A percentile compares a stretch with the other conserved stretches of the same genome.
These are phyloP conservation scores for Coemansia sp. DNA, from an alignment of 192 early-diverging fungal species.

Conservation along the genomic window DNA sequence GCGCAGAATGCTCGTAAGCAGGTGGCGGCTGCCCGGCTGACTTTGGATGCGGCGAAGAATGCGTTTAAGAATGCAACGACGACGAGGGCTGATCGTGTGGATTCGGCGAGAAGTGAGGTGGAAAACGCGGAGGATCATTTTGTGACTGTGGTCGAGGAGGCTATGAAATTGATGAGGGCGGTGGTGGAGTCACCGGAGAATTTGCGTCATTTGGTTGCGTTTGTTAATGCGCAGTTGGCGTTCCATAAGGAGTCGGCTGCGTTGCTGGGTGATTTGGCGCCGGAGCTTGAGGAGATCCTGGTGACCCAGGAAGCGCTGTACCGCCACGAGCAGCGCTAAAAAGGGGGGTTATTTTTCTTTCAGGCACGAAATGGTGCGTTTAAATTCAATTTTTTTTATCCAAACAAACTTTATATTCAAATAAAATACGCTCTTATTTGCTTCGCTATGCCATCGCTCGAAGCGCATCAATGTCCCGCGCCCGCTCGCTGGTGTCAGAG, in stretches of 20 bases:
- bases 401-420: background rate
- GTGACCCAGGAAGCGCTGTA: conserved; percentile 92
- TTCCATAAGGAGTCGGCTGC: conserved; percentile 85
- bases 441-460: too few relatives aligned
- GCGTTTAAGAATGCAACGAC: conserved; percentile 64
- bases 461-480: conserved; percentile 27
- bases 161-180: conserved; percentile 90
- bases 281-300: conserved; percentile 94
- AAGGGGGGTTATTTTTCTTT: background rate
- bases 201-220: conserved; percentile 77
- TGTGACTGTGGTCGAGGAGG: conserved; percentile 93
- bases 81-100: conserved; percentile 62
- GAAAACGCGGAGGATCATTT: conserved; percentile 93
- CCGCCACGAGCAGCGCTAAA: conserved; percentile 51
- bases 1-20: conserved; percentile 85
- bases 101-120: conserved; percentile 78
- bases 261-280: conserved; percentile 70
- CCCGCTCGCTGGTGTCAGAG: conserved; percentile 34
- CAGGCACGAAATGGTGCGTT: too few relatives aligned
- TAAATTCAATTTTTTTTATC: conserved; percentile 3
- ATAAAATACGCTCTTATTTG: too few relatives aligned
- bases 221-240: conserved; percentile 81
- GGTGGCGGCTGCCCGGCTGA: conserved; percentile 78
- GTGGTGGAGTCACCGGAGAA: conserved; percentile 86
- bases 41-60: conserved; percentile 84